These are phyloP conservation scores for Populus hybrid DNA, from an alignment of 441 rosid genomes.

Conservation along the genomic window DNA sequence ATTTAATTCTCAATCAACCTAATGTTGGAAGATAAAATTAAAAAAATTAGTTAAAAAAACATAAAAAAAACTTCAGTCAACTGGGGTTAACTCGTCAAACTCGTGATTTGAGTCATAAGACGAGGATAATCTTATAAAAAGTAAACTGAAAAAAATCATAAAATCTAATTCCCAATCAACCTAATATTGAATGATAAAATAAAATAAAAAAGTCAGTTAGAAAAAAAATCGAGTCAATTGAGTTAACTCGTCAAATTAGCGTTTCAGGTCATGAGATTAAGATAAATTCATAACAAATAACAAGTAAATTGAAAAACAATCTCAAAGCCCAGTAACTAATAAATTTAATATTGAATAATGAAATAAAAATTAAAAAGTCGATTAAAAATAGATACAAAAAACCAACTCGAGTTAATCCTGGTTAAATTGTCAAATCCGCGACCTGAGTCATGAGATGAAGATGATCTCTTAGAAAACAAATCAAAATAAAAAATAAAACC, in stretches of 20 bases:
- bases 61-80: accelerated
- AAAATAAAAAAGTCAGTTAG: no score
- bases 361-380: accelerated
- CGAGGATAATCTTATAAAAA: no score
- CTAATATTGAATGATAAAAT: no score
- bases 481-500: accelerated
- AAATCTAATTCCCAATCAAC: accelerated
- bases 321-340: no score
- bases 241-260: no score
- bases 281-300: no score
- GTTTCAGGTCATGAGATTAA: accelerated
- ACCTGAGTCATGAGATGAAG: accelerated
- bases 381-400: no score
- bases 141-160: accelerated
- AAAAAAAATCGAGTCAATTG: no score
- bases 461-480: accelerated
- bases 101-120: no score
- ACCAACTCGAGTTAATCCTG: accelerated
- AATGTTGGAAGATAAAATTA: accelerated
- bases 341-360: no score
- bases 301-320: no score
- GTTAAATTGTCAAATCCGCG: accelerated
- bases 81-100: accelerated
- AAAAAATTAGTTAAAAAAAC: no score
- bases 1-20: accelerated